These are phyloP conservation scores for Trichothecium sympodiale DNA, from an alignment of 2,329 filamentous ascomycete species.

Conservation along the genomic window DNA sequence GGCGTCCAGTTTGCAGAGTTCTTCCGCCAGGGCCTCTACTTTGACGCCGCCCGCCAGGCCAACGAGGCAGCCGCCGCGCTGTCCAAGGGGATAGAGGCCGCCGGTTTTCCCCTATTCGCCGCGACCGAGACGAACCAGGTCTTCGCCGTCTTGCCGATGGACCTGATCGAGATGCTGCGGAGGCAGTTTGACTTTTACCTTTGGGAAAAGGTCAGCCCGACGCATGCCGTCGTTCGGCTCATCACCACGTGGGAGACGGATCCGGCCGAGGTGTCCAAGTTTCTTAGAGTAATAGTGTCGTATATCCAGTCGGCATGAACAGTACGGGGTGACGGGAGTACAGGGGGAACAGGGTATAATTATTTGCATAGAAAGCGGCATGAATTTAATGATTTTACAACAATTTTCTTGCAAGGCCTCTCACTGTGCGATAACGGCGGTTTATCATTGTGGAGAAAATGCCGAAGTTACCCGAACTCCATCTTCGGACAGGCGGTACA, in stretches of 20 bases:
- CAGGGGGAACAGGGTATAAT: too few species aligned
- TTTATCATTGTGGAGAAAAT: too few species aligned
- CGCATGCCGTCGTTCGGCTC: slow-evolving; percentile 28
- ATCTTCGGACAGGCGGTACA: too few species aligned
- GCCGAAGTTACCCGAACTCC: too few species aligned
- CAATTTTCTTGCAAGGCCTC: too few species aligned
- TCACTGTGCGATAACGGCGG: too few species aligned
- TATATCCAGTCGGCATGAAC: background rate
- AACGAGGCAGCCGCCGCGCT: slow-evolving; percentile 32
- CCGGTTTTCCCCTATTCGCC: slow-evolving; percentile 29
- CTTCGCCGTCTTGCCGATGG: slow-evolving; percentile 30
- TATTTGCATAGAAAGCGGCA: too few species aligned
- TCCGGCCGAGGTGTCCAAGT: slow-evolving; percentile 25
- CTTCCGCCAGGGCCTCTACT: slow-evolving; percentile 32
- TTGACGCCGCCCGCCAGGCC: slow-evolving; percentile 31
- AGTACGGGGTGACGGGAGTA: too few species aligned
- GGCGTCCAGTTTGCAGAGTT: slow-evolving; percentile 38
- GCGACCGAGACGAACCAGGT: slow-evolving; percentile 40
- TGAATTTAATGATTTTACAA: too few species aligned
- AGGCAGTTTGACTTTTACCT: slow-evolving; percentile 33
- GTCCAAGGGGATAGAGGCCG: slow-evolving; percentile 27
- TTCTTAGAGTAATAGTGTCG: slow-evolving; percentile 15
- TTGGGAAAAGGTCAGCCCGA: slow-evolving; percentile 31
- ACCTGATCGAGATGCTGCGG: slow-evolving; percentile 26
- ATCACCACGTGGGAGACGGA: slow-evolving; percentile 42